Conservation (phyloP, 371 early-diverging fungal genomes). For the Lichtheimia hyalospora region DNA sequence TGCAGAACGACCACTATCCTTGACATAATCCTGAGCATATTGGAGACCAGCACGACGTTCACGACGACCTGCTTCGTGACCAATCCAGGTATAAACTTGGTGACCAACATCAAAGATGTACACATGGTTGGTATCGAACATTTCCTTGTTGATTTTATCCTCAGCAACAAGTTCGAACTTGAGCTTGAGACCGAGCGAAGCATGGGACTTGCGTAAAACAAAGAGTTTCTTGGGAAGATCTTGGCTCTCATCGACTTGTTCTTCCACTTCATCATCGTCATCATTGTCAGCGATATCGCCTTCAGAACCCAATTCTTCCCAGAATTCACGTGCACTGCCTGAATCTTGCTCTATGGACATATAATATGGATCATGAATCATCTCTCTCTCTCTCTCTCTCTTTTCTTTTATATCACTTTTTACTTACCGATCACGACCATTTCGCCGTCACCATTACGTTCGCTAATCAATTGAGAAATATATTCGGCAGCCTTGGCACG, state of each 20-base stretch:
- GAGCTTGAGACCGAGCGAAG: slow-evolving; percentile 30
- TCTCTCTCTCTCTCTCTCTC: too few relatives aligned
- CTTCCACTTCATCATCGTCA: slow-evolving; percentile 40
- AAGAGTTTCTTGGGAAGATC: slow-evolving; percentile 44
- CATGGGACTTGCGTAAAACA: slow-evolving; percentile 33
- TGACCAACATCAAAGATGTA: slow-evolving; percentile 62
- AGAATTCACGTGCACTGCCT: slow-evolving; percentile 61
- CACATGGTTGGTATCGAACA: slow-evolving; percentile 60
- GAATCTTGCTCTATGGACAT: slow-evolving; percentile 73
- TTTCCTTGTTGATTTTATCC: slow-evolving; percentile 40
- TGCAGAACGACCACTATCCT: slow-evolving; percentile 45
- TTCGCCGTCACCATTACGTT: slow-evolving; percentile 63
- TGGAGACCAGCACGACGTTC: slow-evolving; percentile 61
- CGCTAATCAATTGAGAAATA: slow-evolving; percentile 58
- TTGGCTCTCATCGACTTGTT: slow-evolving; percentile 27
- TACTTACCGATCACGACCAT: slow-evolving; percentile 65
- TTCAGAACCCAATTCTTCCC: slow-evolving; percentile 66
- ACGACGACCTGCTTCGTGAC: slow-evolving; percentile 54
- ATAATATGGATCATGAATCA: background rate
- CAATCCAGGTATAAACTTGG: slow-evolving; percentile 69
- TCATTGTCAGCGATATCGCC: slow-evolving; percentile 54
- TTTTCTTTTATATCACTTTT: background rate
- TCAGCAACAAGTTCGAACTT: slow-evolving; percentile 50
- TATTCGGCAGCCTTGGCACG: slow-evolving; percentile 75
- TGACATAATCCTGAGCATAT: slow-evolving; percentile 65